Evolutionary conservation across 306 rosid species (phyloP).

Genomic region (Mucuna pruriens): DNA sequence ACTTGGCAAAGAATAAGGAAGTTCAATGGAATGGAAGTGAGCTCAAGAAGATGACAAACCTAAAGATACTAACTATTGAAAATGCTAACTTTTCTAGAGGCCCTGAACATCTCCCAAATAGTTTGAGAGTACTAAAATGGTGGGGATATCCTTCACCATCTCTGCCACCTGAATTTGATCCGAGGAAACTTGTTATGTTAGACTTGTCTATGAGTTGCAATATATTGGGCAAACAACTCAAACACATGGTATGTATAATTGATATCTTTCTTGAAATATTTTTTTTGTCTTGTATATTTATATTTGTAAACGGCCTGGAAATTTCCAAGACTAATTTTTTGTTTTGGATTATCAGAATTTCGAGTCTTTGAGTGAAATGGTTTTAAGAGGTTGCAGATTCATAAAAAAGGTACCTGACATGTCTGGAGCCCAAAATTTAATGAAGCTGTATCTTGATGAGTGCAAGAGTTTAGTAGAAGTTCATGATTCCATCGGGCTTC

Average conservation of each 20-base stretch:
- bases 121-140: slow-evolving; percentile 33
- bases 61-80: background rate
- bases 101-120: slow-evolving; percentile 15
- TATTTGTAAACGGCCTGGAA: background rate
- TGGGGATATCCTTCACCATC: background rate
- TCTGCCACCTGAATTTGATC: slow-evolving; percentile 24
- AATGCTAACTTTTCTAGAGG: slow-evolving; percentile 15
- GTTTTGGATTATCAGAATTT: slow-evolving; percentile 18
- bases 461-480: slow-evolving; percentile 30
- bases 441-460: background rate
- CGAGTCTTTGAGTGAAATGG: background rate
- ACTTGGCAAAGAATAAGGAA: background rate
- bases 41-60: slow-evolving; percentile 33
- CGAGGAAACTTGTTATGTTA: background rate
- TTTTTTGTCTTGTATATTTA: background rate
- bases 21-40: slow-evolving; percentile 30
- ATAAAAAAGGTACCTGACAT: slow-evolving; percentile 24
- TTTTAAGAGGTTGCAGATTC: background rate
- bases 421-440: slow-evolving; percentile 26
- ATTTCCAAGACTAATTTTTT: background rate
- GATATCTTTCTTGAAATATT: background rate
- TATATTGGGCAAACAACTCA: background rate
- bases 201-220: slow-evolving; percentile 22
- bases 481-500: slow-evolving; percentile 22
- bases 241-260: background rate